Percentiles rank a stretch among this genome's conserved stretches.
Conservation (phyloP, 257 asterid species). For the Osmanthus fragrans region DNA sequence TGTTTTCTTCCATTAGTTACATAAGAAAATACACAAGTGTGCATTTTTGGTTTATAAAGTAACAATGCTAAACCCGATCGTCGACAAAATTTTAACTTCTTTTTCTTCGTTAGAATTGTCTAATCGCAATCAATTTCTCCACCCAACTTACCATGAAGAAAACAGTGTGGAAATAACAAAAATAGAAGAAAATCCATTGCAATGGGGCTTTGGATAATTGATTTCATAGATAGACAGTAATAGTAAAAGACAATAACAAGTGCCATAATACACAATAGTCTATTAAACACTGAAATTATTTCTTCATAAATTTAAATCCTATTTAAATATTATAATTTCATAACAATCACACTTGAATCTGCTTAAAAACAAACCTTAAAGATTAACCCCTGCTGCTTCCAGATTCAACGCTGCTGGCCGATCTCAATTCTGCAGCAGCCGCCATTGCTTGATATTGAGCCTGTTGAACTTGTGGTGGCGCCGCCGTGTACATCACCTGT, state of each 20-base stretch:
- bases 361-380: conserved; percentile 43
- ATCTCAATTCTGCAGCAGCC: conserved; percentile 43
- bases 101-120: too few species aligned
- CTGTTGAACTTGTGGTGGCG: conserved; percentile 40
- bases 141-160: too few species aligned
- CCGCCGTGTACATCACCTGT: conserved; percentile 63
- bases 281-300: neutral
- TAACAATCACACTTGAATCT: neutral
- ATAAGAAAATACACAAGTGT: too few species aligned
- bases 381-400: conserved; percentile 44
- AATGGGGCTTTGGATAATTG: neutral
- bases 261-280: neutral
- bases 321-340: neutral
- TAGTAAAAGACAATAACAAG: neutral
- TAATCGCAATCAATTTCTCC: too few species aligned
- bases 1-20: too few species aligned
- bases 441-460: conserved; percentile 45
- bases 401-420: conserved; percentile 40
- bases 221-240: neutral
- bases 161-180: neutral
- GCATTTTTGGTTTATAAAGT: too few species aligned
- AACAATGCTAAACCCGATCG: too few species aligned
- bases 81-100: too few species aligned
- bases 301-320: conserved; percentile 5
- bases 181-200: neutral